Base-by-base conservation (phyloP, 2,329 filamentous ascomycete species). In the Cercospora nicotianae region DNA sequence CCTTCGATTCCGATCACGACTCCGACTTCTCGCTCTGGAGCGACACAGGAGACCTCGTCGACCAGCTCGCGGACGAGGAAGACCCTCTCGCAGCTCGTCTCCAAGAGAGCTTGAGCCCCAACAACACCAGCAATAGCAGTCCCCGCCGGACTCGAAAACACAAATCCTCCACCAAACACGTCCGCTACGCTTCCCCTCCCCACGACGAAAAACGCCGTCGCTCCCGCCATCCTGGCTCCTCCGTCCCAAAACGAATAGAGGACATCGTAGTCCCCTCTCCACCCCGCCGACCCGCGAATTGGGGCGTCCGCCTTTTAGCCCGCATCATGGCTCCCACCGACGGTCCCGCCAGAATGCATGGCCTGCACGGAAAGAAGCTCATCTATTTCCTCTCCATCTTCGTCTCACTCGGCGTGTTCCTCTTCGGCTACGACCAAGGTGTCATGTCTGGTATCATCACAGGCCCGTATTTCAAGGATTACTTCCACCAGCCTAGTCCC, bases 291-390 rank as follows among this genome's bases (percentile, higher is more conserved):
- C 86, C 81, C 69, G 88, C 93, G 70, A 86, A 87, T 64, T 86
- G 86, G 75, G 86, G 83, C 71, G 88, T 94, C 80, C 90, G 89
- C 77, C 80, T 91, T 72, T 82, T 98, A 75, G 92, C 91, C 74
- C 81, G 85, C 84, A 90, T 96, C 86, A 97, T 99, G 94, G 89
- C 93, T 69, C 87, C 87, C 73, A 89, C 89, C 78, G 89, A 91
- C 79, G 81, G 84, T 63, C 84, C 84, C 72, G 87, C 89, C 78
- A 89, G 91, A 78, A 90, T 93, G 76, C 91, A 95, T 83, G 95
- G 95, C 85, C 87, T 99, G 75, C 96, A 96, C 76, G 95, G 95
- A 83, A 97, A 96, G 85, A 90, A 94, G 81, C 85, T 99, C 77
- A 87, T 99, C 90, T 97, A 87, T 75, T 88, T 80, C 69, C 69